Conservation (phyloP, 768 basidiomycete species). For the Mycena latifolia region DNA sequence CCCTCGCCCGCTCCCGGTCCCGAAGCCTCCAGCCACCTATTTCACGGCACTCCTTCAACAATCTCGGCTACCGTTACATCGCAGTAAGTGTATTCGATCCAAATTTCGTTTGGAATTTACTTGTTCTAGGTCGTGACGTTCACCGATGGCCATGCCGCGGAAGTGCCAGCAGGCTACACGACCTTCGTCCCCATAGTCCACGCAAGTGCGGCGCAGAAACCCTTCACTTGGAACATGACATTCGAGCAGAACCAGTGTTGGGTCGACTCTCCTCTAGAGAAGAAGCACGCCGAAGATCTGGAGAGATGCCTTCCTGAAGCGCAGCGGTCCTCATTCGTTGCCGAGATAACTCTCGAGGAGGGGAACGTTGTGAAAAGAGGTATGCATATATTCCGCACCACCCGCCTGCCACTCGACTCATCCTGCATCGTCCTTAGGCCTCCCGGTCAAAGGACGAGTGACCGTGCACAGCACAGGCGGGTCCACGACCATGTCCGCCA, state of each 20-base stretch:
- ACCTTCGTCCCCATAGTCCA: slow-evolving; percentile 1
- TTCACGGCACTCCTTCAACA: no score
- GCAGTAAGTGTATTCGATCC: no score
- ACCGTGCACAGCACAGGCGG: slow-evolving; percentile 8
- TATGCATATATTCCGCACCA: not conserved
- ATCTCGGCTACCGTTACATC: no score
- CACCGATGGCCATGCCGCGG: not conserved
- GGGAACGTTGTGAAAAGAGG: slow-evolving; percentile 6
- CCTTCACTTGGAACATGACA: not conserved
- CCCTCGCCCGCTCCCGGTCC: no score
- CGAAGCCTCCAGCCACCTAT: no score
- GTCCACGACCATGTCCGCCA: slow-evolving; percentile 16
- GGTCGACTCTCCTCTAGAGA: not conserved
- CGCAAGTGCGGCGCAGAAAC: not conserved
- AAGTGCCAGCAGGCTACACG: slow-evolving; percentile 17
- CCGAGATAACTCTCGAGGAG: no score
- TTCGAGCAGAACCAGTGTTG: no score
- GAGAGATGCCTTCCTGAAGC: slow-evolving; percentile 23
- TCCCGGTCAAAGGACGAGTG: slow-evolving; percentile 20
- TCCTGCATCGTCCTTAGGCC: slow-evolving; percentile 9
- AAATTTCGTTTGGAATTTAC: no score
- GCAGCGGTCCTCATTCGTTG: slow-evolving; percentile 10
- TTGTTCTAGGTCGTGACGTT: no score
- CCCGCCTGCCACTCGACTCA: no score
- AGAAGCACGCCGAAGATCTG: not conserved